These are phyloP conservation scores for Kodamaea laetipori DNA, from an alignment of 805 yeast species.

Conservation along the genomic window DNA sequence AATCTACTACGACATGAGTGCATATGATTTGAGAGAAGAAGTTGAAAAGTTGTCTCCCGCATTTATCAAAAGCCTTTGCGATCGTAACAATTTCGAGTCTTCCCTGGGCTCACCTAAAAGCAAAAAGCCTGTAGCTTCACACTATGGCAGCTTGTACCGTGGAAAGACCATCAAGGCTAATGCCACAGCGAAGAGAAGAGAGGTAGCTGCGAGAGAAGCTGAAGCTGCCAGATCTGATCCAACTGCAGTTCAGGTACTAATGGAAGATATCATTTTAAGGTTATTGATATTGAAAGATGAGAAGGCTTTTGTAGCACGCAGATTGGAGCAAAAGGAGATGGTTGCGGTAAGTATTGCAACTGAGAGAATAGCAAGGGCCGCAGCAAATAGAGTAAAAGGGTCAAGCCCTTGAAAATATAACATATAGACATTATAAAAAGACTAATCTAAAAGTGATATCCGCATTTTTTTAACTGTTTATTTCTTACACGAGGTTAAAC, in stretches of 20 bases:
- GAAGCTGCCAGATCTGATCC: slow-evolving; percentile 35
- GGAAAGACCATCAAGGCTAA: slow-evolving; percentile 70
- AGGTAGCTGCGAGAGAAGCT: slow-evolving; percentile 30
- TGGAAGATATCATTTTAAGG: slow-evolving; percentile 72
- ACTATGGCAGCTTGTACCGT: slow-evolving; percentile 56
- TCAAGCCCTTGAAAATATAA: too few relatives aligned
- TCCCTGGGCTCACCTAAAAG: slow-evolving; percentile 5
- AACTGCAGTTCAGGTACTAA: slow-evolving; percentile 38
- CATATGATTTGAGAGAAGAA: slow-evolving; percentile 51
- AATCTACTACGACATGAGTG: slow-evolving; percentile 58
- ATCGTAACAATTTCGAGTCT: slow-evolving; percentile 46
- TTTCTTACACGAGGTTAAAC: too few relatives aligned
- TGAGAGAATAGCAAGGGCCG: slow-evolving; percentile 50
- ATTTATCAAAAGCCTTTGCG: slow-evolving; percentile 50
- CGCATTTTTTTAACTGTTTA: too few relatives aligned
- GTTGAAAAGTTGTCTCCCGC: slow-evolving; percentile 59
- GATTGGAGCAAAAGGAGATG: slow-evolving; percentile 62
- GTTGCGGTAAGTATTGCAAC: slow-evolving; percentile 56
- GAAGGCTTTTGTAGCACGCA: slow-evolving; percentile 53
- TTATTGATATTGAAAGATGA: slow-evolving; percentile 70
- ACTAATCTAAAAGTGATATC: too few relatives aligned
- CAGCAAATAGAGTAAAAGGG: slow-evolving; percentile 40
- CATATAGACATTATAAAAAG: too few relatives aligned
- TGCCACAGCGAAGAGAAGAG: slow-evolving; percentile 59
- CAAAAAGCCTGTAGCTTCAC: slow-evolving; percentile 15